Evolutionary conservation across 345 rosid species (phyloP).

Genomic region (Moringa oleifera): DNA sequence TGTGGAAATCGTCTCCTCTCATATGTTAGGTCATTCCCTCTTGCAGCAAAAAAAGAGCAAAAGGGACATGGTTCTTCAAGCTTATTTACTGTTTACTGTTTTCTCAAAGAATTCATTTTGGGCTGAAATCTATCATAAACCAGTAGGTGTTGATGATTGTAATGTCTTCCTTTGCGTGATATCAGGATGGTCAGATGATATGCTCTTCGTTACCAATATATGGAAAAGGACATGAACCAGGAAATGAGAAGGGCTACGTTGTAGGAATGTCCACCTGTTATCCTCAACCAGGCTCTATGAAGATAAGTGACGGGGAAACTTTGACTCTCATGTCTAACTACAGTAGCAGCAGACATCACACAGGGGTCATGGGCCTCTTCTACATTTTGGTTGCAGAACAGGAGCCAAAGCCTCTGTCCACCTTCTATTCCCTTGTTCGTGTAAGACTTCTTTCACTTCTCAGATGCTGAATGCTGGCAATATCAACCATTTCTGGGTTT

Average conservation of each 20-base stretch:
- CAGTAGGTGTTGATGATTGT: not conserved
- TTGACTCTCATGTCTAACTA: conserved; percentile 61
- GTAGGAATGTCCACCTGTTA: conserved; percentile 95
- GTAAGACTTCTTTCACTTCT: conserved; percentile 24
- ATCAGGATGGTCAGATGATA: conserved; percentile 56
- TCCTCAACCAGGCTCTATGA: conserved; percentile 58
- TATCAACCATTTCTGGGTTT: no score
- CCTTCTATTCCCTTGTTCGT: conserved; percentile 12
- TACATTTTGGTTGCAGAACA: conserved; percentile 58
- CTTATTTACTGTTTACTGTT: no score
- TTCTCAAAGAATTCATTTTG: no score
- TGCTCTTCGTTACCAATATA: conserved; percentile 58
- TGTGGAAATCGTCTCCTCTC: not conserved
- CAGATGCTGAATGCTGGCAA: no score
- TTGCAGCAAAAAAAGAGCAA: no score
- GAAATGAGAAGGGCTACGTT: conserved; percentile 81
- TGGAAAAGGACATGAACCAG: conserved; percentile 70
- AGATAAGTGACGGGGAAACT: conserved; percentile 54
- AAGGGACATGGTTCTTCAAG: no score
- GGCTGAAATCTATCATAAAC: not conserved
- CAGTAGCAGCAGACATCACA: conserved; percentile 42
- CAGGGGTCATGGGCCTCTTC: conserved; percentile 88
- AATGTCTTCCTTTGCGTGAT: conserved; percentile 1
- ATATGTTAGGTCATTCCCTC: no score
- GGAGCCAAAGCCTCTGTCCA: conserved; percentile 25